Evolutionary conservation across 108 stramenopile species (phyloP).

Genomic region (Nitzschia inconspicua): DNA sequence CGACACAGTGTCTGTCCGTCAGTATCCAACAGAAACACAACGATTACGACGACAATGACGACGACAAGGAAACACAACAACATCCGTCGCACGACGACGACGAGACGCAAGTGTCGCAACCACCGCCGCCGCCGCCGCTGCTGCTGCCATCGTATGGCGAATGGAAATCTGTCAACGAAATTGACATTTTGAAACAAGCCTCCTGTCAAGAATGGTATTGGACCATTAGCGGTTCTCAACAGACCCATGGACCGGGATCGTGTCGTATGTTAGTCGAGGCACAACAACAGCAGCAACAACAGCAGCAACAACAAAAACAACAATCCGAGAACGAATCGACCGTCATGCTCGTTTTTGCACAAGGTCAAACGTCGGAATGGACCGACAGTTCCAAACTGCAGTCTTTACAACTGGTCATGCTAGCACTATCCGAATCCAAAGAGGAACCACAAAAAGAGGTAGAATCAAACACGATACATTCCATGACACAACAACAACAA

Average conservation of each 20-base stretch:
- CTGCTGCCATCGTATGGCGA: slow-evolving; percentile 20
- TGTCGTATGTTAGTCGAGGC: slow-evolving; percentile 37
- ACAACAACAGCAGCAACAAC: neutral
- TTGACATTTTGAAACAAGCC: slow-evolving; percentile 50
- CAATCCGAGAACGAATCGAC: too few relatives aligned
- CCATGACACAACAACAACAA: neutral
- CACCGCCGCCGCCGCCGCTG: too few relatives aligned
- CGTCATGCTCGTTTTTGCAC: slow-evolving; percentile 18
- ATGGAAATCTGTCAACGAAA: slow-evolving; percentile 42
- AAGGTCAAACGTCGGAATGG: slow-evolving; percentile 43
- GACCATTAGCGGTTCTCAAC: slow-evolving; percentile 4
- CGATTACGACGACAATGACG: neutral
- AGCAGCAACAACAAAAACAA: too few relatives aligned
- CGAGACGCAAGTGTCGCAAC: slow-evolving; percentile 3
- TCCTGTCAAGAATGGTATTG: slow-evolving; percentile 63
- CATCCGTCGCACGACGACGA: slow-evolving; percentile 16
- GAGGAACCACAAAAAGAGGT: neutral
- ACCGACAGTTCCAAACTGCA: slow-evolving; percentile 33
- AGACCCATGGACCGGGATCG: slow-evolving; percentile 43
- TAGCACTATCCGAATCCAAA: slow-evolving; percentile 31
- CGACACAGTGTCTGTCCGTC: slow-evolving; percentile 22
- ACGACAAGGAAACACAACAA: neutral
- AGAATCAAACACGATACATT: slow-evolving; percentile 20
- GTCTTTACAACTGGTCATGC: slow-evolving; percentile 43
- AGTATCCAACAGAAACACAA: neutral